Base-by-base conservation (phyloP, 2,329 filamentous ascomycete species). In the Xylaria arbuscula region DNA sequence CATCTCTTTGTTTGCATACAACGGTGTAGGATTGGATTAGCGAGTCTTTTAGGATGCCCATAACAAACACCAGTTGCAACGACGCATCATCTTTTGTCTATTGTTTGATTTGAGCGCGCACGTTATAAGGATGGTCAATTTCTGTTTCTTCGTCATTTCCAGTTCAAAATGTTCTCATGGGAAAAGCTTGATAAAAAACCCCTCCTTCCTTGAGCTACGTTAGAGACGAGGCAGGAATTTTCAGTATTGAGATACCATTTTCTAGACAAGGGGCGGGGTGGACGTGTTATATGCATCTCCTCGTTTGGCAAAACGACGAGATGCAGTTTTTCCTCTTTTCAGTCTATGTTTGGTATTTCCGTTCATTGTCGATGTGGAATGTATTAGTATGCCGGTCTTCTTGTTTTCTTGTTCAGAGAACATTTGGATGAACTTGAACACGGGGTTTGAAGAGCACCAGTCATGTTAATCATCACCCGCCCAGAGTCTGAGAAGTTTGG, bases 1-100 rank as follows among this genome's bases (percentile, higher is more conserved):
- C 38, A 62, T 63, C 69, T 68, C 38, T 70, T 73, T 74, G 69
- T 62, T 73, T 74, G 69, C 66, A 66, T 70, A 72, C 59, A 71
- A 67, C 62, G 68, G 70, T 64, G 70, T 64, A 74, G 72, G 70
- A 60, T 67, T 58, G 70, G 64, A 70, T 69, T 70, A 58, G 66
- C 71, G 68, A 72, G 56, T 73, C 72, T 71, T 65, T 68, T 64
- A 68, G 69, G 67, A 71, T 66, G 72, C 64, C 63, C 56, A 70
- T 57, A 68, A 72, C 60, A 70, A 68, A 71, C 60, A 70, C 57
- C 59, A 62, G 54, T 59, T 28, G 54, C 57, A 68, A 67, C 66
- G 56, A 69, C 57, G 68, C 63, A 59, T 72, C 71, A 62, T 60
- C 65, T 61, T 69, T 70, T 61, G 63, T 51, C 53, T 48, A 64